Conservation (phyloP, 305 asterid species). For the Fraxinus velutina region DNA sequence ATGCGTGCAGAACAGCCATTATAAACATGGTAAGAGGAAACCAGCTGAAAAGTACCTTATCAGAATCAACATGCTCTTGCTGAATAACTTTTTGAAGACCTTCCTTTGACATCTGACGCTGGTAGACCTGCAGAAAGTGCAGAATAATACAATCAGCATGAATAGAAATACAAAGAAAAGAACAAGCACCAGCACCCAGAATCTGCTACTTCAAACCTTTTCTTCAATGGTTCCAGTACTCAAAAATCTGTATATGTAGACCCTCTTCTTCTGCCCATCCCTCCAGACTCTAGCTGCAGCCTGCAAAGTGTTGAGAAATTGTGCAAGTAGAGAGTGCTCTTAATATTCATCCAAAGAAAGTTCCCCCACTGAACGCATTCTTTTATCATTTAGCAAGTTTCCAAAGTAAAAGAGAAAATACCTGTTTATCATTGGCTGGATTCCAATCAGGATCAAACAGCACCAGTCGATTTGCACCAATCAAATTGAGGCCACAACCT, state of each 20-base stretch:
- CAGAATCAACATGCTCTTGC: constrained; percentile 67
- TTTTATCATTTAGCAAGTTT: constrained; percentile 10
- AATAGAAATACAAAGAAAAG: constrained; percentile 11
- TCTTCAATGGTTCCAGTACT: constrained; percentile 96
- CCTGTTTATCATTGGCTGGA: constrained; percentile 99
- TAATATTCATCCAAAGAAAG: not conserved
- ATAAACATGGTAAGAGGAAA: constrained; percentile 10
- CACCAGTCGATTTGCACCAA: constrained; percentile 91
- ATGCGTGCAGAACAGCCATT: constrained; percentile 21
- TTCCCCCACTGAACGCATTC: constrained; percentile 7
- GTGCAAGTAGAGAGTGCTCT: constrained; percentile 10
- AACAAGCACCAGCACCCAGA: constrained; percentile 25
- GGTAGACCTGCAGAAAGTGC: constrained; percentile 64
- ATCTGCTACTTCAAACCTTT: constrained; percentile 54
- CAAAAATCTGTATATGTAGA: constrained; percentile 89
- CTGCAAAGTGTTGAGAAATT: constrained; percentile 40
- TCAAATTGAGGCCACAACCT: constrained; percentile 95
- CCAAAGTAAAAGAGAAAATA: constrained; percentile 26
- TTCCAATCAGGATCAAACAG: constrained; percentile 99
- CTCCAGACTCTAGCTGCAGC: constrained; percentile 99
- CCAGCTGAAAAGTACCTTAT: constrained; percentile 44
- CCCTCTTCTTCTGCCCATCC: constrained; percentile 99
- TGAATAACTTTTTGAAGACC: constrained; percentile 95
- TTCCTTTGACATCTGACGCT: constrained; percentile 99
- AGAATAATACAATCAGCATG: constrained; percentile 13